Base-by-base conservation (phyloP, 2,329 filamentous ascomycete species). In the Aspergillus amoenus region DNA sequence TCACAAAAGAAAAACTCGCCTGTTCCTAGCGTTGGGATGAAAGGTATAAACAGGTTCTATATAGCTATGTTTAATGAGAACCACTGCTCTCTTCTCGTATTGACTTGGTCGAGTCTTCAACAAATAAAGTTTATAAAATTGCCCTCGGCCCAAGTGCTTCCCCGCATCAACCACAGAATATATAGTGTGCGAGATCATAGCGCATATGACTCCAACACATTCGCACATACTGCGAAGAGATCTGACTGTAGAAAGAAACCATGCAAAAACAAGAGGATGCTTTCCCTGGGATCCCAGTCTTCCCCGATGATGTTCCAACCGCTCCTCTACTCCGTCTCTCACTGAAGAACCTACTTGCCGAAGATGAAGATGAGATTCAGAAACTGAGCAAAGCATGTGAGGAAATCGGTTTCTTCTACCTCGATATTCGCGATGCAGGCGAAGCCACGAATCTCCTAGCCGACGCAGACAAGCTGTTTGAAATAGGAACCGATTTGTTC, bases 331-430 rank as follows among this genome's bases (percentile, higher is more conserved):
- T 79, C 22, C 72, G 73, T 18, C 67, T 81, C 7, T 78, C 73
- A 3, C 66, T 78, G 4, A 53, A 56, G 4, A 76, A 74, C 47
- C 70, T 81, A 34, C 61, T 76, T 22, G 64, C 64, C 2, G 64
- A 70, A 40, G 72, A 80, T 41, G 12, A 50, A 4, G 52, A 54
- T 3, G 78, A 79, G 64, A 62, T 67, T 5, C 50, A 67, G 9
- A 68, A 70, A 21, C 70, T 81, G 21, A 74, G 70, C 30, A 55
- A 68, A 34, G 73, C 74, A n/a, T 76, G 72, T n/a, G 70, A 73
- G 41, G 76, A 82, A 3, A 70, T 84, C 1, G 82, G 82, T 1
- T 84, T 85, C 70, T 84, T 84, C 71, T 84, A 84, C 61, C 73
- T 85, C 6, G 79, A 84, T 61, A 68, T 84, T 3, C 69, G 73